A percentile compares a stretch with the other conserved stretches of the same genome.
phyloP scores from a whole-genome alignment of 2,329 filamentous ascomycete species.

The Ascosphaera aggregata region DNA sequence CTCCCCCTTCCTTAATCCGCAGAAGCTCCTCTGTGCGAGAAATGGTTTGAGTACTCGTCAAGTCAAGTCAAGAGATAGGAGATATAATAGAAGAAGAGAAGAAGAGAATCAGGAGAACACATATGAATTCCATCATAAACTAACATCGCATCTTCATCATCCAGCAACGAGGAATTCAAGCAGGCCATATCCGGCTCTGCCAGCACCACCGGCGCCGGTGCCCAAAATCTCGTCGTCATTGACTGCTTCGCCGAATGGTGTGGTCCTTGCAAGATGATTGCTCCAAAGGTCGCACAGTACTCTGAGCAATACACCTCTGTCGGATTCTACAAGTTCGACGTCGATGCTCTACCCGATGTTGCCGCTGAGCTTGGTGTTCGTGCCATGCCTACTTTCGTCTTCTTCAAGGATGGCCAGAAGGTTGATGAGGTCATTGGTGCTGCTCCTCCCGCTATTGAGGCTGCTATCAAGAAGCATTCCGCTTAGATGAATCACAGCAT shows the following conservation, averaged over 20 bases:
- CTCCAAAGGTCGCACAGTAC: conserved; percentile 27
- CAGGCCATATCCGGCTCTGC: too few relatives aligned
- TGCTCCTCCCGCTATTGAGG: conserved; percentile 39
- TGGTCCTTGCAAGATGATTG: conserved; percentile 31
- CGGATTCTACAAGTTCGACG: conserved; percentile 31
- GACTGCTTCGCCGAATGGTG: conserved; percentile 34
- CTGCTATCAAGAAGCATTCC: conserved; percentile 6
- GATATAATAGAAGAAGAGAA: too few relatives aligned
- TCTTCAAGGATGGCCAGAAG: conserved; percentile 17
- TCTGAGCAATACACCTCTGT: conserved; percentile 27
- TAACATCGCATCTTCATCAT: too few relatives aligned
- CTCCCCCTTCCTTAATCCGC: too few relatives aligned
- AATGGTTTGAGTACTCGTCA: too few relatives aligned
- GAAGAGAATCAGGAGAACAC: too few relatives aligned
- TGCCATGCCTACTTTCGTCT: conserved; percentile 22
- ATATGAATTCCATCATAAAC: too few relatives aligned
- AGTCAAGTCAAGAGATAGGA: too few relatives aligned
- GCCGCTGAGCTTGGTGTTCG: conserved; percentile 26
- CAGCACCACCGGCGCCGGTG: too few relatives aligned
- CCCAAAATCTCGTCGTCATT: conserved; percentile 29
- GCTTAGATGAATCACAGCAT: neutral
- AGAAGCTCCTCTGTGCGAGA: too few relatives aligned
- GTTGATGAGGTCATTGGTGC: conserved; percentile 29
- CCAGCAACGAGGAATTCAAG: too few relatives aligned
- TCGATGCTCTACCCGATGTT: conserved; percentile 27